Evolutionary conservation across 495 filamentous ascomycete species (phyloP).

Genomic region (Chaetomium cochliodes): DNA sequence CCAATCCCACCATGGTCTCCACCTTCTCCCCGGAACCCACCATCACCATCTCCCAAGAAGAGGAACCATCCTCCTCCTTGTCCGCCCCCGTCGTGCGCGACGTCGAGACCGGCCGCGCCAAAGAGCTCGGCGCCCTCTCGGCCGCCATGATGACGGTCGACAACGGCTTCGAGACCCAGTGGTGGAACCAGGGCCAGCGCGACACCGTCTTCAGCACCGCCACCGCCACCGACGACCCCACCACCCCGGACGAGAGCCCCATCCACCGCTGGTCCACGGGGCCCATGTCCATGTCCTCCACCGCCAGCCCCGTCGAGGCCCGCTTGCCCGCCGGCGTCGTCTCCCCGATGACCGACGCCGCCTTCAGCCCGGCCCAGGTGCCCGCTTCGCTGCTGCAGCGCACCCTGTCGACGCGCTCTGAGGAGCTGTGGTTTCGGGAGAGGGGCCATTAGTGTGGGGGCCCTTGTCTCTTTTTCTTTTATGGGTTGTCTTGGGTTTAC

Average conservation of each 20-base stretch:
- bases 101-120: conserved; percentile 26
- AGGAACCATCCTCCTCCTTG: not conserved
- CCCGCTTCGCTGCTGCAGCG: conserved; percentile 25
- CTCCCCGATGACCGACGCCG: conserved; percentile 26
- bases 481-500: too few species aligned
- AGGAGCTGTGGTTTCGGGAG: conserved; percentile 33
- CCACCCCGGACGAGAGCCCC: conserved; percentile 3
- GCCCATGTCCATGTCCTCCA: not conserved
- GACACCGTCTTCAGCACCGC: conserved; percentile 20
- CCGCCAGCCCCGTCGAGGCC: not conserved
- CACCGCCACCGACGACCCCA: conserved; percentile 1
- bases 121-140: conserved; percentile 50
- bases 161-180: conserved; percentile 53
- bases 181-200: conserved; percentile 48
- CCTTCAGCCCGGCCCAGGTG: conserved; percentile 20
- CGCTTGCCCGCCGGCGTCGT: conserved; percentile 14
- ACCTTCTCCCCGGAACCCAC: conserved; percentile 34
- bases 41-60: not conserved
- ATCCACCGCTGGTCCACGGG: conserved; percentile 10
- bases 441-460: not conserved
- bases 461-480: not conserved
- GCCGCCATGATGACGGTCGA: conserved; percentile 58
- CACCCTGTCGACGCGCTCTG: conserved; percentile 33
- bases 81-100: conserved; percentile 1
- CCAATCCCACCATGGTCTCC: conserved; percentile 32